Percentiles rank a stretch among this genome's conserved stretches.
Conservation (phyloP, 805 yeast genomes). For the Sugiyamaella chiloensis region DNA sequence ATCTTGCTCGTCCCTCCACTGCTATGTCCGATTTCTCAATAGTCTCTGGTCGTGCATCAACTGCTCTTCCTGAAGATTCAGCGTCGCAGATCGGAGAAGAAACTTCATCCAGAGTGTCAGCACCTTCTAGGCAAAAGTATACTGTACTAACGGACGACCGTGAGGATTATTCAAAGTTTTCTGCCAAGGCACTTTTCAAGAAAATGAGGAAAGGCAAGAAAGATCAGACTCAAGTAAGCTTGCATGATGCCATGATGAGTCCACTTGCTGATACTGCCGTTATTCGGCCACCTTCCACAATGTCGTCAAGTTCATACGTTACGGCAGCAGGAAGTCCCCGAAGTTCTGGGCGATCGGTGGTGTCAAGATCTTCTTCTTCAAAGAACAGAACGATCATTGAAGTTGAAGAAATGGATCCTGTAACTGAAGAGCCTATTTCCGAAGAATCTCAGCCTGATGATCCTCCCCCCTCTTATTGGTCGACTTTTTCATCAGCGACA, state of each 20-base stretch:
- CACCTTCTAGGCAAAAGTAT: neutral
- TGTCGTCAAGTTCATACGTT: neutral
- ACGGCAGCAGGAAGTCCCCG: neutral
- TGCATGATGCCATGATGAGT: neutral
- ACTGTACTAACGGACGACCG: slow-evolving; percentile 4
- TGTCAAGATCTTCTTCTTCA: neutral
- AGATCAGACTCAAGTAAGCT: neutral
- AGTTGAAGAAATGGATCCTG: neutral
- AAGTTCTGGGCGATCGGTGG: neutral
- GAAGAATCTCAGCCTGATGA: neutral
- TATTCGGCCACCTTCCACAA: neutral
- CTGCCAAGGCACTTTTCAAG: slow-evolving; percentile 17
- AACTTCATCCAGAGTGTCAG: neutral
- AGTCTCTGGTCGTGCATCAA: neutral
- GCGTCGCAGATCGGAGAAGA: neutral
- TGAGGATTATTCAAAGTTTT: slow-evolving; percentile 13
- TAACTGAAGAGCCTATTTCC: neutral
- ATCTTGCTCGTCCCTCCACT: neutral
- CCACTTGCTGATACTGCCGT: neutral
- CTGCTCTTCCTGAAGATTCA: neutral
- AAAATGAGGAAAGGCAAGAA: slow-evolving; percentile 9
- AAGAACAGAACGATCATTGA: neutral
- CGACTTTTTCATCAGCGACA: neutral
- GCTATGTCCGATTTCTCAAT: neutral
- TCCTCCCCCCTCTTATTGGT: neutral